Evolutionary conservation across 139 green algal genomes (phyloP).

Genomic region (Picocystis salinarum): DNA sequence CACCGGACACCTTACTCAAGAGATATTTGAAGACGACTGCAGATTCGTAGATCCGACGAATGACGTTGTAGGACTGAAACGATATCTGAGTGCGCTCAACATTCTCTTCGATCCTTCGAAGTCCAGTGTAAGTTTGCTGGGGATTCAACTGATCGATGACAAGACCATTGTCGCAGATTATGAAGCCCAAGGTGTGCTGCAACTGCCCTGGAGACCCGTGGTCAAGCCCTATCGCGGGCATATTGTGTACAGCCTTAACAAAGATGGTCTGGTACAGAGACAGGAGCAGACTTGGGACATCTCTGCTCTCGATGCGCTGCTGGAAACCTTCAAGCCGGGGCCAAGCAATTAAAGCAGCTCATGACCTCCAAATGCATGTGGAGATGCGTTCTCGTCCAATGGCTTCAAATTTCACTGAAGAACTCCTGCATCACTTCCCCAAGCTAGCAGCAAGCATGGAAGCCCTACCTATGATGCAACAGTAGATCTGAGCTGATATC

Average conservation of each 20-base stretch:
- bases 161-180: slow-evolving; percentile 20
- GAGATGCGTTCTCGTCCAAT: too few species aligned
- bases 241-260: slow-evolving; percentile 28
- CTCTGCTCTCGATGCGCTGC: slow-evolving; percentile 19
- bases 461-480: too few species aligned
- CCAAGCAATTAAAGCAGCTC: too few species aligned
- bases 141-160: slow-evolving; percentile 30
- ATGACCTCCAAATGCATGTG: too few species aligned
- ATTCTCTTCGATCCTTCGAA: slow-evolving; percentile 55
- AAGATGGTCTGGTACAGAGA: slow-evolving; percentile 24
- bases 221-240: slow-evolving; percentile 35
- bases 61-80: slow-evolving; percentile 31
- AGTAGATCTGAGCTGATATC: too few species aligned
- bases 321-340: slow-evolving; percentile 40
- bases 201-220: slow-evolving; percentile 41
- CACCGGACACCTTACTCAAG: slow-evolving; percentile 39
- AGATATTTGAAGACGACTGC: slow-evolving; percentile 54
- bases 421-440: too few species aligned
- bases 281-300: slow-evolving; percentile 48
- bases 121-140: slow-evolving; percentile 30
- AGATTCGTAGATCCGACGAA: slow-evolving; percentile 69
- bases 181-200: slow-evolving; percentile 10
- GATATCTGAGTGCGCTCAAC: slow-evolving; percentile 40
- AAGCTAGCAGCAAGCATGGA: too few species aligned
- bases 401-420: too few species aligned